Conservation (phyloP, 306 rosid species). For the Quercus parvula region DNA sequence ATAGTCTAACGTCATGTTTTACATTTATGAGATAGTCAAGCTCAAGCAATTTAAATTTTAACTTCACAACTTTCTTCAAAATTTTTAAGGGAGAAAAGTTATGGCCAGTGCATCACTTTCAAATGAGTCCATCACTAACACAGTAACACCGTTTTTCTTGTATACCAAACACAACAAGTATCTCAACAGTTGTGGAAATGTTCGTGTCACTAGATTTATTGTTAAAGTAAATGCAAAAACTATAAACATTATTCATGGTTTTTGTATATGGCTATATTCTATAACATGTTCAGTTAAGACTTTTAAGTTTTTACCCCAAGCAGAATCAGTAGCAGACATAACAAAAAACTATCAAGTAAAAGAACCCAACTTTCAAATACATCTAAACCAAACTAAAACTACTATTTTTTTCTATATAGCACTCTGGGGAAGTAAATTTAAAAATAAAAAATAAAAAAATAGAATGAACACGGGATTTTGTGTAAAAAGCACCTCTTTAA, state of each 20-base stretch:
- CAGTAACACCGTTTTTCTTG: no score
- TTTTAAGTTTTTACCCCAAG: neutral
- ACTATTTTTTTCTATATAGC: neutral
- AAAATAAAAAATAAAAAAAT: neutral
- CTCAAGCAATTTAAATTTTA: neutral
- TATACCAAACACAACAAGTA: no score
- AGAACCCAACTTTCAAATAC: neutral
- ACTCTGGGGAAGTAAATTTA: neutral
- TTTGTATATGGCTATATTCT: neutral
- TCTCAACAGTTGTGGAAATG: no score
- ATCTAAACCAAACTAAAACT: neutral
- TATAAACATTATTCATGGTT: neutral
- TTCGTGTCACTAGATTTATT: no score
- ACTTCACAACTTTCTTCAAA: no score
- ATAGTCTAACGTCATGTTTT: neutral
- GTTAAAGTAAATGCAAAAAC: neutral
- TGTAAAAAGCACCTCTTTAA: slow-evolving; percentile 55
- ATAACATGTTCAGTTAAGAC: neutral
- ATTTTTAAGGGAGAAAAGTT: no score
- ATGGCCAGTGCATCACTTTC: no score
- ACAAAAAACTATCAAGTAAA: neutral
- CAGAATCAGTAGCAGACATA: neutral
- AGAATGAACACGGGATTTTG: slow-evolving; percentile 2
- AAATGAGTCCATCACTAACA: no score
- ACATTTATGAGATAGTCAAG: neutral